Evolutionary conservation across 2,329 filamentous ascomycete genomes (phyloP), one percentile per base, ranked within the genome.

Genomic region (Fusarium mangiferae): DNA sequence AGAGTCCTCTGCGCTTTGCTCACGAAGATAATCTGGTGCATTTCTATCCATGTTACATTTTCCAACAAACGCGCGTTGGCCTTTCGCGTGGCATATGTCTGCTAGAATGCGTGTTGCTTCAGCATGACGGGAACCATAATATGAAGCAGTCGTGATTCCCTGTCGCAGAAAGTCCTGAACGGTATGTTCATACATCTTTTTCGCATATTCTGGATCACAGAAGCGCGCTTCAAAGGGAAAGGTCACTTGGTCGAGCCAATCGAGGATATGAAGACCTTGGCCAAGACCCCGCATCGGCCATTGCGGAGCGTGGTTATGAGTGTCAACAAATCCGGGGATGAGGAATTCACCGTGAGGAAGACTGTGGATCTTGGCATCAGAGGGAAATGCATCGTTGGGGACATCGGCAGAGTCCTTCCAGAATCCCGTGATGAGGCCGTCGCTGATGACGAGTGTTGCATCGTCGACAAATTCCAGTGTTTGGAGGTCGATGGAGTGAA

Each of bases 251-350:
- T 89, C 84, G 3, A 93, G 84, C 91, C 91, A 93, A 76, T 92
- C 88, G 13, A 91, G 82, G 68, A 89, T 87, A 68, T 88, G 84
- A 79, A 87, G 82, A 48, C 87, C 83, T 74, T 87, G 85, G 10
- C 85, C 85, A 9, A 87, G 81, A 35, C 87, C 85, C 30, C 85
- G 82, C 79, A 85, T 84, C 20, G 84, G 80, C 84, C 85, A 88
- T 73, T 89, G 86, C 44, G 91, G 90, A 0, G 91, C 91, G 76
- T 93, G 91, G 68, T 91, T 91, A 80, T 93, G 91, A 3, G 90
- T 92, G 80, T 93, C 91, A 44, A 93, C 83, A 70, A 91, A 88
- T 30, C 89, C 89, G 0, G 89, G 89, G 51, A 90, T 86, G 4
- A 71, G 15, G 3, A 69, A 69, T 3, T 69, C 66, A 22, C 66